Evolutionary conservation across 192 early-diverging fungal genomes (phyloP).

Genomic region (Jimgerdemannia lactiflua): DNA sequence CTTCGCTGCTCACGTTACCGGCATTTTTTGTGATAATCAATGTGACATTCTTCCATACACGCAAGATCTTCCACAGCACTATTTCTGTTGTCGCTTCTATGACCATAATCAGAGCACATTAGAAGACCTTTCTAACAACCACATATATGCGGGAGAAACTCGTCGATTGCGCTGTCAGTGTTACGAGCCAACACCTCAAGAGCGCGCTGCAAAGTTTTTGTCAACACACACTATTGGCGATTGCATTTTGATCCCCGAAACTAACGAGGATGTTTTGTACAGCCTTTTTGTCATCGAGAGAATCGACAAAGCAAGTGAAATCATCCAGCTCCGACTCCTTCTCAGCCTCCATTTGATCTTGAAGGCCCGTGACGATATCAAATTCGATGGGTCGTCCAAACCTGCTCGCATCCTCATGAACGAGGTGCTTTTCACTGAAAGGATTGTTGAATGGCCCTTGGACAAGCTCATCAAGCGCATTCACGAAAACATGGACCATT

Average conservation of each 20-base stretch:
- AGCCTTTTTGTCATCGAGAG: not conserved
- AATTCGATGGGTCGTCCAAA: not conserved
- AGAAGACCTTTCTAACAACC: not conserved
- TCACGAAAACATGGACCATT: not conserved
- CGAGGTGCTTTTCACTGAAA: not conserved
- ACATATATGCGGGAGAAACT: not conserved
- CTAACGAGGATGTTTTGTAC: not conserved
- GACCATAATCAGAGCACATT: not conserved
- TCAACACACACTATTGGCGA: not conserved
- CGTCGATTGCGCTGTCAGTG: not conserved
- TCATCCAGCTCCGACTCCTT: not conserved
- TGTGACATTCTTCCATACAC: not conserved
- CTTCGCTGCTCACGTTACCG: too few relatives aligned
- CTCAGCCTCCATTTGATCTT: not conserved
- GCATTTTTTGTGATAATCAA: not conserved
- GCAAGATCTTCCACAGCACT: conserved; percentile 6
- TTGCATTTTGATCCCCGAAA: not conserved
- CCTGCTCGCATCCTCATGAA: not conserved
- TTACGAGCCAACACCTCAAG: not conserved
- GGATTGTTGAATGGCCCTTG: not conserved
- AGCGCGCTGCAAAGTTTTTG: not conserved
- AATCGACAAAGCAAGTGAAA: not conserved
- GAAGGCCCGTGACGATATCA: not conserved
- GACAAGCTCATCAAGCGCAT: not conserved
- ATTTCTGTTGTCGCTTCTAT: conserved; percentile 9